phyloP scores from a whole-genome alignment of 106 monocot genomes.

The Posidonia australis region DNA sequence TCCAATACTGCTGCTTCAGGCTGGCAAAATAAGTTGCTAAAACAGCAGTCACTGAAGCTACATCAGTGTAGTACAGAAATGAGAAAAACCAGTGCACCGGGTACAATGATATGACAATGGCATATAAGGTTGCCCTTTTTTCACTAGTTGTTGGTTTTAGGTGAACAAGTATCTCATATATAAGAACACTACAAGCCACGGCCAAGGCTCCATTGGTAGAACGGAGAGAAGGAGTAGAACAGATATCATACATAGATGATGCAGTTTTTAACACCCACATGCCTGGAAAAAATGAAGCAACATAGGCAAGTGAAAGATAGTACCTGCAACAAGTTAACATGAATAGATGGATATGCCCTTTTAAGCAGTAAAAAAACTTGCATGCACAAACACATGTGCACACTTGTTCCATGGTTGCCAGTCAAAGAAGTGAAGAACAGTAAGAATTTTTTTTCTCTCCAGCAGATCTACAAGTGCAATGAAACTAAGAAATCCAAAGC shows the following conservation, averaged over 20 bases:
- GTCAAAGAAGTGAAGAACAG: too few species aligned
- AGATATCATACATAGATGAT: slow-evolving; percentile 37
- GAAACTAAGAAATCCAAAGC: too few species aligned
- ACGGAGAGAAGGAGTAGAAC: slow-evolving; percentile 62
- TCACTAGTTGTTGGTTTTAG: slow-evolving; percentile 46
- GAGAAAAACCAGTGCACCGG: slow-evolving; percentile 96
- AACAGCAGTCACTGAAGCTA: slow-evolving; percentile 72
- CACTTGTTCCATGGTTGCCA: too few species aligned
- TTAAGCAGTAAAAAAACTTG: too few species aligned
- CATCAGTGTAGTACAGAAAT: slow-evolving; percentile 95
- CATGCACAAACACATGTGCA: too few species aligned
- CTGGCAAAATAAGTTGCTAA: slow-evolving; percentile 74
- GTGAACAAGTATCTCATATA: slow-evolving; percentile 56
- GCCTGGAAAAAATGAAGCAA: slow-evolving; percentile 68
- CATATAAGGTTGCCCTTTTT: slow-evolving; percentile 42
- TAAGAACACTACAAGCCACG: slow-evolving; percentile 58
- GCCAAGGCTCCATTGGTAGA: slow-evolving; percentile 64
- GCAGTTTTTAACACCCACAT: slow-evolving; percentile 30
- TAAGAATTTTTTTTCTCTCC: too few species aligned
- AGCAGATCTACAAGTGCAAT: too few species aligned
- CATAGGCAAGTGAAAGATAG: slow-evolving; percentile 62
- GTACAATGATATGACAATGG: slow-evolving; percentile 50
- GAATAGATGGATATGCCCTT: slow-evolving; percentile 5
- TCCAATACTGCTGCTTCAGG: slow-evolving; percentile 52
- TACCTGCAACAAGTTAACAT: slow-evolving; percentile 61